A percentile compares a stretch with the other conserved stretches of the same genome.
Conservation (phyloP, 495 filamentous ascomycete species). For the Hyaloscypha variabilis region DNA sequence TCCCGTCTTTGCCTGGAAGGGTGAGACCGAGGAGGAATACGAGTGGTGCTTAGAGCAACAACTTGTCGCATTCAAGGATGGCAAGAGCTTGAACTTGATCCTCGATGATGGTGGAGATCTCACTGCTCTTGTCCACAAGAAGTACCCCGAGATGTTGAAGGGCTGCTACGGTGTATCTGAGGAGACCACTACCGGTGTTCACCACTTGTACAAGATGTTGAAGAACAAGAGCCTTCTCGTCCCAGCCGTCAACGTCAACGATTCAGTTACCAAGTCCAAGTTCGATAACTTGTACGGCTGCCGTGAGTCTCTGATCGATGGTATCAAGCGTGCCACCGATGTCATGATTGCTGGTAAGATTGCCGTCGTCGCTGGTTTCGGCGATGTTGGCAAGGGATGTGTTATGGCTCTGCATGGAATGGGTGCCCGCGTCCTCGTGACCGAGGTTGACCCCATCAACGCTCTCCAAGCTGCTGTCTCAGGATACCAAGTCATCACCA, state of each 20-base stretch:
- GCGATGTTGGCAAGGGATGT: conserved; percentile 99
- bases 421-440: conserved; percentile 96
- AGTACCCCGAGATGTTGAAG: conserved; percentile 97
- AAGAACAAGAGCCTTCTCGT: conserved; percentile 90
- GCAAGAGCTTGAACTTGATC: conserved; percentile 96
- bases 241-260: conserved; percentile 97
- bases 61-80: conserved; percentile 93
- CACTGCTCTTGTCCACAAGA: conserved; percentile 92
- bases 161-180: conserved; percentile 98
- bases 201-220: conserved; percentile 98
- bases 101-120: conserved; percentile 98
- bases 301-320: conserved; percentile 97
- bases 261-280: conserved; percentile 81
- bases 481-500: conserved; percentile 93
- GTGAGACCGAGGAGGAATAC: conserved; percentile 99
- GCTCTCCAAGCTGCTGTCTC: conserved; percentile 98
- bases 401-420: conserved; percentile 93
- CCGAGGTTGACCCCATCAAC: conserved; percentile 99
- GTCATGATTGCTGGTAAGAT: conserved; percentile 99
- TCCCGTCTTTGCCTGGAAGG: conserved; percentile 99
- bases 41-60: conserved; percentile 99
- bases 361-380: conserved; percentile 94
- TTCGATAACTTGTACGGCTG: conserved; percentile 99
- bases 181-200: conserved; percentile 99
- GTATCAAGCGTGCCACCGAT: conserved; percentile 99